Conservation (phyloP, 2,329 filamentous ascomycete species). For the Mycocentrospora acerina region DNA sequence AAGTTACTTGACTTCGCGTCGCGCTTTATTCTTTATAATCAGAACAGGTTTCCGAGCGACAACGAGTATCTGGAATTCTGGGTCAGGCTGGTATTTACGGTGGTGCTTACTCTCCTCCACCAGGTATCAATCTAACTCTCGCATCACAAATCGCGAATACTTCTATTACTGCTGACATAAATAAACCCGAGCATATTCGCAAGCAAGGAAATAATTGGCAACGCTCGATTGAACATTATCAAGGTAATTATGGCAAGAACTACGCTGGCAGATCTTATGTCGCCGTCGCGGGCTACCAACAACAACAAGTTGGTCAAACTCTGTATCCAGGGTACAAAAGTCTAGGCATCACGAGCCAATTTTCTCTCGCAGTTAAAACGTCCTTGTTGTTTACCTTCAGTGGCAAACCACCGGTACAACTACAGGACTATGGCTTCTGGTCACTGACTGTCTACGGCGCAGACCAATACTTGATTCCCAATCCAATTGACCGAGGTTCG, state of each 20-base stretch:
- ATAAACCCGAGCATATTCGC: neutral
- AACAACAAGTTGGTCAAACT: neutral
- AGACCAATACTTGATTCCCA: neutral
- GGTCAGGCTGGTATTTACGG: neutral
- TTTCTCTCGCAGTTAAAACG: conserved; percentile 1
- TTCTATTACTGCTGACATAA: conserved; percentile 1
- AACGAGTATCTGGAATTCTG: neutral
- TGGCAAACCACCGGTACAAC: conserved; percentile 1
- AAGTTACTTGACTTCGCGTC: too few relatives aligned
- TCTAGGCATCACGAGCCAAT: conserved; percentile 2
- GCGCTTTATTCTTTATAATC: neutral
- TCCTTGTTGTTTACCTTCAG: conserved; percentile 3
- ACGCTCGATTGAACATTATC: conserved; percentile 1
- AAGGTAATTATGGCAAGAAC: conserved; percentile 3
- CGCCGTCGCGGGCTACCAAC: conserved; percentile 3
- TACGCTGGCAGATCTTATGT: conserved; percentile 2
- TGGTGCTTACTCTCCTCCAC: neutral
- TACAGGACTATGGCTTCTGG: neutral
- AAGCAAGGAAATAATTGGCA: conserved; percentile 4
- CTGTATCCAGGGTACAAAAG: conserved; percentile 3
- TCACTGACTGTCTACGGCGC: conserved; percentile 1
- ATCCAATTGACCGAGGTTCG: neutral
- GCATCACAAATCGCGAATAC: conserved; percentile 1
- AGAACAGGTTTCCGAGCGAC: neutral
- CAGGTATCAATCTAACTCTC: conserved; percentile 1